These are phyloP conservation scores for Lentinula raphanica DNA, from an alignment of 768 basidiomycete genomes.

Conservation along the genomic window DNA sequence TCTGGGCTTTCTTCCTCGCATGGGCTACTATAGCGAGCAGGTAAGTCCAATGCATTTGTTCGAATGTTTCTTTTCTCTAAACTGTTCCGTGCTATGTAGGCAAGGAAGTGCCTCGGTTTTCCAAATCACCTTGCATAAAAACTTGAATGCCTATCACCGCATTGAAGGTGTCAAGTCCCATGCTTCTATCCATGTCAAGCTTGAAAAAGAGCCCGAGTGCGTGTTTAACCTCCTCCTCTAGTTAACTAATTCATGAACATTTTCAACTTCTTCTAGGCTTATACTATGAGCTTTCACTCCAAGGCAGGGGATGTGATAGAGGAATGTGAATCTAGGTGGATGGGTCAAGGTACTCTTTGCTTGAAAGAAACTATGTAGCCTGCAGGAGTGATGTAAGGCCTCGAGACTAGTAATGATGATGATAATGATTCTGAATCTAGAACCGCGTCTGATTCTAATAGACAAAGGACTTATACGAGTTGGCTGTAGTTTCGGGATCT, in stretches of 20 bases:
- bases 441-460: too few relatives aligned
- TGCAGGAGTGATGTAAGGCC: too few relatives aligned
- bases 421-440: too few relatives aligned
- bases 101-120: conserved; percentile 92
- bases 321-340: too few relatives aligned
- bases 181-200: conserved; percentile 66
- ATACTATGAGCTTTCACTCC: neutral
- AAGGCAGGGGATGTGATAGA: too few relatives aligned
- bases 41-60: conserved; percentile 28
- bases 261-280: neutral
- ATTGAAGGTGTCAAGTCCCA: conserved; percentile 82
- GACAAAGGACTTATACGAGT: too few relatives aligned
- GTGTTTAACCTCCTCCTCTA: too few relatives aligned
- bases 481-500: too few relatives aligned
- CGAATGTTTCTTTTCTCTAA: neutral
- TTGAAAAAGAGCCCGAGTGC: conserved; percentile 38
- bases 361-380: too few relatives aligned
- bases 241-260: neutral
- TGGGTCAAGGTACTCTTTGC: too few relatives aligned
- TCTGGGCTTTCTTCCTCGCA: conserved; percentile 97
- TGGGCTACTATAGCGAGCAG: conserved; percentile 81
- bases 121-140: conserved; percentile 98
- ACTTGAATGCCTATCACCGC: conserved; percentile 92
- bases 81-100: conserved; percentile 25
- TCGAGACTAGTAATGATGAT: too few relatives aligned